Base-by-base conservation (phyloP, 257 asterid genomes). In the Salvia miltiorrhiza region DNA sequence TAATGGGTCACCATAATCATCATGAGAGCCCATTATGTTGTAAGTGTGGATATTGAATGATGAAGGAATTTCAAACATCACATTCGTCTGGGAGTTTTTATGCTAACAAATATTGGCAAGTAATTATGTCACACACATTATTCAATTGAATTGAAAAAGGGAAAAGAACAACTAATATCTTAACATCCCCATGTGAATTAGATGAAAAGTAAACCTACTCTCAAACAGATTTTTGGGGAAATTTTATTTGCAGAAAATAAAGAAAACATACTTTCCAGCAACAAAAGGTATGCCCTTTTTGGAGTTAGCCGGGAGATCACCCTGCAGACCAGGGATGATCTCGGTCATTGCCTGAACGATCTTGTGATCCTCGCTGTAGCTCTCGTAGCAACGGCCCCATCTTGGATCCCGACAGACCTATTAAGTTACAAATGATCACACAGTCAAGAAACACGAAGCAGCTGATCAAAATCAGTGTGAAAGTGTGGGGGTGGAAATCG, bases 301-400 rank as follows among this genome's bases (percentile, higher is more conserved):
- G 23, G 69, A 65, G 61, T 82, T 80, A 43, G 87, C 65, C 1
- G 96, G 95, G 55, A 75, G 70, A 75, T 90, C 97, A 56, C 98
- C 98, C 86, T 92, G 98, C 79, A 92, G 67, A 19, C 98, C 98
- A 14, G 98, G 91, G 30, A 92, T 90, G 56, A 92, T 86, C 73
- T 85, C 96, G 13, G 98, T 92, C 97, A 92, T 82, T 10, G 69
- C 65, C 63, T 82, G 95, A 62, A 92, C 97, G 72, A 92, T 82
- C 52, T 63, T 81, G 54, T 82, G 93, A 62, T 92, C 98, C 81
- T 92, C 98, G 28, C 98, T 90, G 17, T 86, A 92, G 79, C 95
- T 90, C 73, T 92, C 98, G 12, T 88, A 92, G 75, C 98, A 90
- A 0, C 98, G 92, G 3, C 98, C 98, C 98, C 98, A 92, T 74